Percentiles rank a stretch among this genome's conserved stretches.
Evolutionary conservation across 2,329 filamentous ascomycete species (phyloP).

Genomic region (Botrytis paeoniae): DNA sequence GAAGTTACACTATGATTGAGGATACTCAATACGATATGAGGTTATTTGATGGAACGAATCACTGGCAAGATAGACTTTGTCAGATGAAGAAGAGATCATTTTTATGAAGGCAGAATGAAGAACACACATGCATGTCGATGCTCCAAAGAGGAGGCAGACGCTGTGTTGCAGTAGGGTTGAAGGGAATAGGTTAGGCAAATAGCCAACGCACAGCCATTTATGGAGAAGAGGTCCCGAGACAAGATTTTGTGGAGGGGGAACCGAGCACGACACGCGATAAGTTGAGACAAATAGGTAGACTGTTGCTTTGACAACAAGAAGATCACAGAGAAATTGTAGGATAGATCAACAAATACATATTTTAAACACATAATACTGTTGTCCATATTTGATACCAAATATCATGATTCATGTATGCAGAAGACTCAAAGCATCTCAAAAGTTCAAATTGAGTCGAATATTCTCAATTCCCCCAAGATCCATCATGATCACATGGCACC

Average conservation of each 20-base stretch:
- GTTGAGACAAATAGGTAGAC: background rate
- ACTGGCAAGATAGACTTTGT: background rate
- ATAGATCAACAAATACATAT: background rate
- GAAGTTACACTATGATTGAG: background rate
- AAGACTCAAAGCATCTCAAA: background rate
- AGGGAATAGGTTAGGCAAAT: background rate
- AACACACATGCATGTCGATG: background rate
- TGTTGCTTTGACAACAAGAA: background rate
- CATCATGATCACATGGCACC: background rate
- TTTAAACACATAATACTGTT: background rate
- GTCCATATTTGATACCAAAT: background rate
- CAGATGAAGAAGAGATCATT: background rate
- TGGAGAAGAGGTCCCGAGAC: slow-evolving; percentile 13
- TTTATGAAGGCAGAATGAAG: background rate
- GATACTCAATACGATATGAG: background rate
- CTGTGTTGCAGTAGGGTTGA: slow-evolving; percentile 3
- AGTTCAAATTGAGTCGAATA: background rate
- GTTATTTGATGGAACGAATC: background rate
- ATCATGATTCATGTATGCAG: background rate
- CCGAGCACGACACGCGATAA: background rate
- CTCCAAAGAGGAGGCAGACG: background rate
- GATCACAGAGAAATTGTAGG: background rate
- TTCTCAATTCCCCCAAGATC: background rate
- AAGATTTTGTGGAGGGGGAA: background rate
- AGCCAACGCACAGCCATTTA: slow-evolving; percentile 6